Evolutionary conservation across 306 rosid species (phyloP).

Genomic region (Medicago ruthenica): DNA sequence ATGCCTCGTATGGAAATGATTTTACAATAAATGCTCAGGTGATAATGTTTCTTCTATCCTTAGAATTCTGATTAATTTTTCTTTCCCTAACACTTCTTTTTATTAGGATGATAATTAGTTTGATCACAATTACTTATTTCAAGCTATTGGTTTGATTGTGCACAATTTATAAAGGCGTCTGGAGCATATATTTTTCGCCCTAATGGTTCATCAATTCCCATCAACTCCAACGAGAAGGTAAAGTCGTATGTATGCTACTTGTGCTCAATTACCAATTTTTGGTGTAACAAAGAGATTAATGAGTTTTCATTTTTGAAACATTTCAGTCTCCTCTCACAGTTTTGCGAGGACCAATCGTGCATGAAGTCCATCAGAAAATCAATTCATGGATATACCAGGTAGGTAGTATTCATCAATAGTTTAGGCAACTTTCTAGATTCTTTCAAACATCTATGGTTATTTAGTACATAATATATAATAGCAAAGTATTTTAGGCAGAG

Average conservation of each 20-base stretch:
- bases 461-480: too few relatives aligned
- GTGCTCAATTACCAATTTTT: conserved; percentile 11
- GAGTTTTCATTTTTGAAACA: conserved; percentile 13
- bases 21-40: conserved; percentile 50
- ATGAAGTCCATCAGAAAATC: conserved; percentile 63
- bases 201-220: conserved; percentile 51
- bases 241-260: conserved; percentile 6
- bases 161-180: conserved; percentile 51
- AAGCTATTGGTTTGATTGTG: conserved; percentile 32
- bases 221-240: conserved; percentile 47
- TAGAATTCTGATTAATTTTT: conserved; percentile 5
- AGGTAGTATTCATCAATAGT: conserved; percentile 41
- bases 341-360: conserved; percentile 57
- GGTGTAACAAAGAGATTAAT: conserved; percentile 28
- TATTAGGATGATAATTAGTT: conserved; percentile 5
- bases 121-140: conserved; percentile 16
- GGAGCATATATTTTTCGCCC: conserved; percentile 71
- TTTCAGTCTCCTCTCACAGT: conserved; percentile 52
- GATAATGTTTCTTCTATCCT: conserved; percentile 27
- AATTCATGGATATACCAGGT: conserved; percentile 71
- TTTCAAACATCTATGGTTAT: too few relatives aligned
- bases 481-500: too few relatives aligned
- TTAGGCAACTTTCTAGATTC: too few relatives aligned
- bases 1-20: conserved; percentile 51
- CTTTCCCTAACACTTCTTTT: neutral